Conservation (phyloP, 2,329 filamentous ascomycete species). For the Fusarium floridanum region DNA sequence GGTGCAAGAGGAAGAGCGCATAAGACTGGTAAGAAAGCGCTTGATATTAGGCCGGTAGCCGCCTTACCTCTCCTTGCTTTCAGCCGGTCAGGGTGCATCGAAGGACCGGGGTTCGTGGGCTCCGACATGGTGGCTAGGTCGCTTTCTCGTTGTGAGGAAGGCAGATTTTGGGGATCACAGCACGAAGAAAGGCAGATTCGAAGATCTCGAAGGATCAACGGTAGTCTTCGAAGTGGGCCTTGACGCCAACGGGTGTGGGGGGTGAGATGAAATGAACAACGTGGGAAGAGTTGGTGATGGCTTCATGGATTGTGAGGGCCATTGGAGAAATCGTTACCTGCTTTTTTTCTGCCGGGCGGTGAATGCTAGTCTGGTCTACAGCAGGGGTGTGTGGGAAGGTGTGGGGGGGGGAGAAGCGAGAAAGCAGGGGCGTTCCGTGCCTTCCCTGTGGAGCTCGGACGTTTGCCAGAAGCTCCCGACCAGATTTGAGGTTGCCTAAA, state of each 20-base stretch:
- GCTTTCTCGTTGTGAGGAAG: constrained; percentile 3
- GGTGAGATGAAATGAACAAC: constrained; percentile 15
- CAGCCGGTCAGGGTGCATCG: constrained; percentile 31
- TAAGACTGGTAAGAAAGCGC: neutral
- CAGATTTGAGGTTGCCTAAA: constrained; percentile 32
- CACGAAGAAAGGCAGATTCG: neutral
- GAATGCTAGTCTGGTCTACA: neutral
- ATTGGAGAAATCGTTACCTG: constrained; percentile 18
- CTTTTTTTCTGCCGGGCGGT: constrained; percentile 53
- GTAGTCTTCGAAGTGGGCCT: neutral
- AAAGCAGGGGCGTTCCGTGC: constrained; percentile 13
- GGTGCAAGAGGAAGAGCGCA: neutral
- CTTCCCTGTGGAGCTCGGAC: constrained; percentile 15
- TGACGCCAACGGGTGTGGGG: neutral
- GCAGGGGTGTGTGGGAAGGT: constrained; percentile 1
- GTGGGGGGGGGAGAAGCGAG: too few relatives aligned
- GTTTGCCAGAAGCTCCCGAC: constrained; percentile 16
- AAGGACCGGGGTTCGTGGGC: constrained; percentile 18
- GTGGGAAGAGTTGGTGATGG: constrained; percentile 33
- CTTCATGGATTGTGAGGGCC: constrained; percentile 20
- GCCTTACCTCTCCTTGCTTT: constrained; percentile 39
- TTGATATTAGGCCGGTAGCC: neutral
- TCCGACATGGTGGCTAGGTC: constrained; percentile 30
- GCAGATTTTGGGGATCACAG: constrained; percentile 5
- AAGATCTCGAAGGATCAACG: neutral